A percentile compares a stretch with the other conserved stretches of the same genome.
phyloP scores from a whole-genome alignment of 2,329 filamentous ascomycete genomes.

The Tolypocladium ovalisporum region DNA sequence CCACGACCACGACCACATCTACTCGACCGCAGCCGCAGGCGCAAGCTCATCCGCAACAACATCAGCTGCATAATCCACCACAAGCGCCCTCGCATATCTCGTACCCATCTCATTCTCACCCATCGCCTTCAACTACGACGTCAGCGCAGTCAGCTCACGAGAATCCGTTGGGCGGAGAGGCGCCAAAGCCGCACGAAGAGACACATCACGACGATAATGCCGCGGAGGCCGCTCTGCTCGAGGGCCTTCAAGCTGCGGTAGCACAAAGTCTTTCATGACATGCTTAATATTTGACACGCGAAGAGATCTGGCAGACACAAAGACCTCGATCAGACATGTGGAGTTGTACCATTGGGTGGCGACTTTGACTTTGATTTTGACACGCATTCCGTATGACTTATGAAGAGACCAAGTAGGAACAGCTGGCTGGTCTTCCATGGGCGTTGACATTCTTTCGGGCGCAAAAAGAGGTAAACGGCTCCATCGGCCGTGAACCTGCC shows the following conservation, averaged over 20 bases:
- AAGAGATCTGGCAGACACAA: background rate
- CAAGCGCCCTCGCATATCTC: background rate
- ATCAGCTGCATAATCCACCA: background rate
- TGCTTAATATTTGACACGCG: background rate
- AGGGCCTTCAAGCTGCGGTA: constrained; percentile 23
- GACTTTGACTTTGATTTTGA: background rate
- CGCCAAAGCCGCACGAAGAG: constrained; percentile 11
- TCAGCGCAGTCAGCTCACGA: background rate
- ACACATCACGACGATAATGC: constrained; percentile 19
- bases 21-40: background rate
- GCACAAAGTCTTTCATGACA: constrained; percentile 13
- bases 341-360: background rate
- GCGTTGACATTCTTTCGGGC: background rate
- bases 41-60: constrained; percentile 8
- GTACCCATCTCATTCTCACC: constrained; percentile 1
- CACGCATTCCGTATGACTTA: background rate
- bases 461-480: background rate
- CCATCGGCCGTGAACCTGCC: background rate
- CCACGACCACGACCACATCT: background rate
- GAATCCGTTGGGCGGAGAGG: constrained; percentile 12
- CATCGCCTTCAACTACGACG: background rate
- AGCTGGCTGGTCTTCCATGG: background rate
- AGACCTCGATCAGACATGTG: background rate
- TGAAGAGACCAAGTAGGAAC: background rate
- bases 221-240: constrained; percentile 21